Evolutionary conservation across 2,329 filamentous ascomycete species (phyloP).

Genomic region (Trichoderma guizhouense): DNA sequence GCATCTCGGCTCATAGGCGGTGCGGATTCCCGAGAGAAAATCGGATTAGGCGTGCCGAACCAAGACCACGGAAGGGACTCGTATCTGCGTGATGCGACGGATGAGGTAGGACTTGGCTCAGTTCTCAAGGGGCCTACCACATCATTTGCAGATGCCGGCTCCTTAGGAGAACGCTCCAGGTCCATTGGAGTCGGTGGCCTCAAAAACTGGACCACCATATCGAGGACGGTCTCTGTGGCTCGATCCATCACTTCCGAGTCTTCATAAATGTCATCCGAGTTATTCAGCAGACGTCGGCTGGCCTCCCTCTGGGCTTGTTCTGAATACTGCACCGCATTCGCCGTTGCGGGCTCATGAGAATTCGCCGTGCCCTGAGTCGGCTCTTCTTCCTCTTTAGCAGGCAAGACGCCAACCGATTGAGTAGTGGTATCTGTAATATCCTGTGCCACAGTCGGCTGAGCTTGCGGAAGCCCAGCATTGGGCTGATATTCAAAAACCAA

Average conservation of each 20-base stretch:
- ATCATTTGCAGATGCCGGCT: conserved; percentile 52
- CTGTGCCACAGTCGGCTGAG: not conserved
- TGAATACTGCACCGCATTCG: not conserved
- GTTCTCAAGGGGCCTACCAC: conserved; percentile 43
- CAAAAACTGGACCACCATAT: conserved; percentile 49
- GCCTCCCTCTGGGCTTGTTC: not conserved
- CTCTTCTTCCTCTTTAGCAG: not conserved
- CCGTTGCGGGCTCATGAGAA: not conserved
- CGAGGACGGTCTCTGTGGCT: conserved; percentile 41
- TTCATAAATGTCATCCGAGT: not conserved
- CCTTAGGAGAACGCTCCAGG: conserved; percentile 33
- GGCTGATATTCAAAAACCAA: conserved; percentile 36
- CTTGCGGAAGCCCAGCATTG: not conserved
- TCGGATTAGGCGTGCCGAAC: conserved; percentile 40
- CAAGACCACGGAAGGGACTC: conserved; percentile 50
- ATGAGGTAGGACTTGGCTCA: conserved; percentile 30
- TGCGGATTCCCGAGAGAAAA: conserved; percentile 23
- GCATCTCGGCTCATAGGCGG: conserved; percentile 26
- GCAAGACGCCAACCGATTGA: not conserved
- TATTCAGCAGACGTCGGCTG: not conserved
- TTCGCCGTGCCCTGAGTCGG: not conserved
- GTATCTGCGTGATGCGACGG: conserved; percentile 32
- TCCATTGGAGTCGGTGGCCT: conserved; percentile 45
- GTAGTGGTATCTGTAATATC: not conserved
- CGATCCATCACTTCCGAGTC: conserved; percentile 24